Evolutionary conservation across 2,329 filamentous ascomycete genomes (phyloP).

Genomic region (Xylariaceae sp.): DNA sequence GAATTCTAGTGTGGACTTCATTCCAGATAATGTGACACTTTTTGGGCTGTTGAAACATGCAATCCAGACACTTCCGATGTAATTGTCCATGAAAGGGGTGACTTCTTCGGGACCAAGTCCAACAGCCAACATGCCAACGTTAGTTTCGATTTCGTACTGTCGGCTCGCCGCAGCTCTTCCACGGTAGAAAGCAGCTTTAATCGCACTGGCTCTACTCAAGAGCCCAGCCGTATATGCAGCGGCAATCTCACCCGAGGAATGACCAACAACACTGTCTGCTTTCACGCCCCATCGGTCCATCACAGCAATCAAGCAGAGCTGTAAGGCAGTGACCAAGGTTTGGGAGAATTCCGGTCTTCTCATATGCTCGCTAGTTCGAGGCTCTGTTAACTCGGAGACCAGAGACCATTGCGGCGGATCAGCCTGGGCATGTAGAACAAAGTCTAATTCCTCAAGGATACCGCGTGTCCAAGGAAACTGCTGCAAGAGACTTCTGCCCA

Average conservation of each 20-base stretch:
- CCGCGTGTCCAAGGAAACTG: slow-evolving; percentile 6
- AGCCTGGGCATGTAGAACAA: slow-evolving; percentile 8
- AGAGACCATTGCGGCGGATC: slow-evolving; percentile 20
- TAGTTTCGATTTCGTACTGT: slow-evolving; percentile 13
- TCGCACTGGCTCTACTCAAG: slow-evolving; percentile 23
- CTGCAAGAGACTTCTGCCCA: slow-evolving; percentile 14
- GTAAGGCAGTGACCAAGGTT: slow-evolving; percentile 35
- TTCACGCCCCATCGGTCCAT: slow-evolving; percentile 23
- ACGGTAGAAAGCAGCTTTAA: slow-evolving; percentile 30
- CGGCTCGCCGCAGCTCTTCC: slow-evolving; percentile 21
- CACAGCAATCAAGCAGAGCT: slow-evolving; percentile 32
- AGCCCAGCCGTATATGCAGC: slow-evolving; percentile 28
- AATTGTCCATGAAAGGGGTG: slow-evolving; percentile 14
- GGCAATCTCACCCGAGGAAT: slow-evolving; percentile 33
- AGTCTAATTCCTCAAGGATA: slow-evolving; percentile 15
- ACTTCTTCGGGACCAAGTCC: slow-evolving; percentile 21
- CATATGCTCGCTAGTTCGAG: slow-evolving; percentile 14
- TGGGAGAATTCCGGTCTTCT: slow-evolving; percentile 29
- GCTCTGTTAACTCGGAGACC: slow-evolving; percentile 12
- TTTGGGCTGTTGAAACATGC: slow-evolving; percentile 28
- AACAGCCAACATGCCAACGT: slow-evolving; percentile 33
- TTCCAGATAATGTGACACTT: slow-evolving; percentile 30
- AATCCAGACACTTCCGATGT: slow-evolving; percentile 16
- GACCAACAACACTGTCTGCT: slow-evolving; percentile 25
- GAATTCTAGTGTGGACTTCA: slow-evolving; percentile 8